Base-by-base conservation (phyloP, 2,329 filamentous ascomycete genomes). In the Rhinocladiella similis region DNA sequence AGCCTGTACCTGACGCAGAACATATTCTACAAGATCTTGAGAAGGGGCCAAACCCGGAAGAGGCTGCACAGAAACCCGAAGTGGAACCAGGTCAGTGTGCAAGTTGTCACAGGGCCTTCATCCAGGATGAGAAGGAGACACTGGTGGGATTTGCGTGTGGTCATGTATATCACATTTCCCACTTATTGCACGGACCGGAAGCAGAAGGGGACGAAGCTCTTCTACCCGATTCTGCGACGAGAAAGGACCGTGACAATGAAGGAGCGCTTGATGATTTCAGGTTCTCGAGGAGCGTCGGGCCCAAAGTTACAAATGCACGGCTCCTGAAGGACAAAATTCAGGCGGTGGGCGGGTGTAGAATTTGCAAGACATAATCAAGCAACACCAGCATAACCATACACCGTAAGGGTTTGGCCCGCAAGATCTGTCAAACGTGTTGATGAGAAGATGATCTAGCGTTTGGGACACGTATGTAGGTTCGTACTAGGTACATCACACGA, bases 301-400 rank as follows among this genome's bases (percentile, higher is more conserved):
- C 87, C 27, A 97, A 97, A 73, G 91, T 96, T 25, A 94, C 89
- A 62, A 90, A 91, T 69, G 91, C 92, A 38, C 83, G 91, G 61
- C 70, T 96, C 53, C 73, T 96, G 57, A 61, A 58, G 55, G 59
- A 60, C 19, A 65, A 65, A 45, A 63, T 62, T 27, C 47, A 57
- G 27, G 55, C 45, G 14, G 61, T 61, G 6, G 60, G 60, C n/a
- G 62, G 60, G 27, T 62, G 62, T 60, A 46, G 41, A 7, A 48
- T 62, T 39, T 64, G 62, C 41, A 57, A 52, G 42, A 57, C 29
- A 33, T 33, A 51, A 9, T 29, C 50, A 20, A 59, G 7, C 3
- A 27, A 27, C 25, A 53, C 36, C 52, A 61, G 45, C 52, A n/a
- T n/a, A n/a, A n/a, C n/a, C n/a, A n/a, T n/a, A n/a, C n/a, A n/a